phyloP scores from a whole-genome alignment of 2,329 filamentous ascomycete species.

The Xylaria polymorpha region DNA sequence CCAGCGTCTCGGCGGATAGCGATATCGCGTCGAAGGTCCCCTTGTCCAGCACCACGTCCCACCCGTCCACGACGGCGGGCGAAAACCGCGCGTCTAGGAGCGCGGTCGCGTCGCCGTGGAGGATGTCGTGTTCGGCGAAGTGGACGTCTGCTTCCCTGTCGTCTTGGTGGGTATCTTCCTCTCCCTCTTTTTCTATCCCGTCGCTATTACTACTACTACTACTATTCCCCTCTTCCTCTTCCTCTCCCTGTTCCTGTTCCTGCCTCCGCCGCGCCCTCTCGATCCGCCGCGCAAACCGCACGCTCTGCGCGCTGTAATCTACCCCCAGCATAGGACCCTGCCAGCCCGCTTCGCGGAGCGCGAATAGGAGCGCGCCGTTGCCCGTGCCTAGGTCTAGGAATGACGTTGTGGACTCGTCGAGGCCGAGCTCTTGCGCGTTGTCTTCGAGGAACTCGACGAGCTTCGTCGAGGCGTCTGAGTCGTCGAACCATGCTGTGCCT shows the following conservation, averaged over 20 bases:
- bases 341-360: slow-evolving; percentile 75
- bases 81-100: slow-evolving; percentile 49
- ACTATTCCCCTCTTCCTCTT: slow-evolving; percentile 38
- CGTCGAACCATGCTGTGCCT: slow-evolving; percentile 96
- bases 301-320: slow-evolving; percentile 83
- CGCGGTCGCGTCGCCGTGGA: slow-evolving; percentile 56
- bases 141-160: slow-evolving; percentile 49
- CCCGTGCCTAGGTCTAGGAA: slow-evolving; percentile 93
- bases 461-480: slow-evolving; percentile 86
- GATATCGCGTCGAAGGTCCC: slow-evolving; percentile 97
- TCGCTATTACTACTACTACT: neutral
- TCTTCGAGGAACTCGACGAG: slow-evolving; percentile 75
- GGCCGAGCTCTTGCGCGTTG: slow-evolving; percentile 8
- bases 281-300: slow-evolving; percentile 78
- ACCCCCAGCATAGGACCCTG: slow-evolving; percentile 80
- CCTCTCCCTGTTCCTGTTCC: slow-evolving; percentile 39
- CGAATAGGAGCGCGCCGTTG: slow-evolving; percentile 91
- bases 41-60: slow-evolving; percentile 96
- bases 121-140: slow-evolving; percentile 72
- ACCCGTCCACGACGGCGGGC: slow-evolving; percentile 60
- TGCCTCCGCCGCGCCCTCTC: slow-evolving; percentile 51
- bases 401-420: slow-evolving; percentile 55
- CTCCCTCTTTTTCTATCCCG: slow-evolving; percentile 34
- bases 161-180: slow-evolving; percentile 1
- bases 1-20: slow-evolving; percentile 66